Evolutionary conservation across 2,329 filamentous ascomycete species (phyloP), one percentile per base, ranked within the genome.

Genomic region (Paracorniculantispora psalliotae): DNA sequence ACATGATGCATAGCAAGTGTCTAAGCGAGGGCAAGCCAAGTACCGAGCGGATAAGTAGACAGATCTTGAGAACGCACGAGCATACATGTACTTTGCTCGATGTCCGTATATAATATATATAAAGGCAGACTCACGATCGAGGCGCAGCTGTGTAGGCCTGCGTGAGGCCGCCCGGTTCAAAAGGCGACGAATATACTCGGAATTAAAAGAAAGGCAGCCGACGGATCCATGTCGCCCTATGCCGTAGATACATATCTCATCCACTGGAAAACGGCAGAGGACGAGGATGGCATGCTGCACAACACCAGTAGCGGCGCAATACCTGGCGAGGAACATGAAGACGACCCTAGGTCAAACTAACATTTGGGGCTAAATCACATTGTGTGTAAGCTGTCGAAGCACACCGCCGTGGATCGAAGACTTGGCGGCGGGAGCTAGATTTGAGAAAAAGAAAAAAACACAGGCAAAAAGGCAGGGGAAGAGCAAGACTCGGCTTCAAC

Each of bases 251-350:
- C 12, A 33, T 6, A 37, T 55, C 15, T n/a, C 46, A 55, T 33
- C 28, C 41, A 35, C 26, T 41, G 41, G 52, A 12, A 35, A 46
- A 46, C 28, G 19, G 52, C 5, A 19, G 26, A 46, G 52, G 19
- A 55, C 41, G 52, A 46, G 19, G 52, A 54, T 44, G 51, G n/a
- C 39, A 54, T 55, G 52, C 19, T 46, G 41, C 52, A 35, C 52
- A 33, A 33, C 28, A 25, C 41, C 9, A 23, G 52, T 10, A 37
- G 41, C 28, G 19, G 52, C 23, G 25, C 41, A 43, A 30, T 4
- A 26, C 15, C 33, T 3, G 7, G 17, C 3, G 4, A 33, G 26
- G 21, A 30, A 13, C 39, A 12, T 23, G 12, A 19, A 13, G n/a
- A 35, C 26, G n/a, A n/a, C n/a, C n/a, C n/a, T n/a, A n/a, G n/a